Evolutionary conservation across 179 eudicot species (phyloP).

Genomic region (Beta corolliflora): DNA sequence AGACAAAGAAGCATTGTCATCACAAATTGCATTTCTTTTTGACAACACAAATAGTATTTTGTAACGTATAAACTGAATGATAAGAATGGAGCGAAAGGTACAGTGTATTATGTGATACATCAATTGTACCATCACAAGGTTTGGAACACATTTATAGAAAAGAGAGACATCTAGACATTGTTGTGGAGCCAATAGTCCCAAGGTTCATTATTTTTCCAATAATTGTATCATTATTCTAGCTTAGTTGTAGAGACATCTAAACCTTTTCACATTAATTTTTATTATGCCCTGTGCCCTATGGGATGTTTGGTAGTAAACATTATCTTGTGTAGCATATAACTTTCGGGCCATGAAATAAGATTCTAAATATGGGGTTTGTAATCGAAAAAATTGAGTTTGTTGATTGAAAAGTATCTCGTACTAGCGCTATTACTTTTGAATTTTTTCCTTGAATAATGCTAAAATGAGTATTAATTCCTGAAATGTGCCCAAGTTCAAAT

Average conservation of each 20-base stretch:
- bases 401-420: no score
- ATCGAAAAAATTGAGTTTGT: no score
- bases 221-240: neutral
- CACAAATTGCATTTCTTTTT: no score
- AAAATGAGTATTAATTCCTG: no score
- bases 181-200: constrained; percentile 23
- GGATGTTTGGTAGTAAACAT: neutral
- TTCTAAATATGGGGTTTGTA: neutral
- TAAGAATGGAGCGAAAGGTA: no score
- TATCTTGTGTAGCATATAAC: neutral
- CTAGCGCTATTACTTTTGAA: no score
- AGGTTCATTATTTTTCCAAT: neutral
- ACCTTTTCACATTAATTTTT: neutral
- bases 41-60: no score
- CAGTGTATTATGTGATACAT: neutral
- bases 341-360: neutral
- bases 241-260: no score
- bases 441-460: no score
- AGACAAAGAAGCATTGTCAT: no score
- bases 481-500: no score
- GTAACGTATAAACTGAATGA: no score
- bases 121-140: neutral
- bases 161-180: constrained; percentile 28
- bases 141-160: neutral
- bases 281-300: neutral